Evolutionary conservation across 441 rosid genomes (phyloP), one percentile per base, ranked within the genome.

Genomic region (Pelargonium cotyledonis): DNA sequence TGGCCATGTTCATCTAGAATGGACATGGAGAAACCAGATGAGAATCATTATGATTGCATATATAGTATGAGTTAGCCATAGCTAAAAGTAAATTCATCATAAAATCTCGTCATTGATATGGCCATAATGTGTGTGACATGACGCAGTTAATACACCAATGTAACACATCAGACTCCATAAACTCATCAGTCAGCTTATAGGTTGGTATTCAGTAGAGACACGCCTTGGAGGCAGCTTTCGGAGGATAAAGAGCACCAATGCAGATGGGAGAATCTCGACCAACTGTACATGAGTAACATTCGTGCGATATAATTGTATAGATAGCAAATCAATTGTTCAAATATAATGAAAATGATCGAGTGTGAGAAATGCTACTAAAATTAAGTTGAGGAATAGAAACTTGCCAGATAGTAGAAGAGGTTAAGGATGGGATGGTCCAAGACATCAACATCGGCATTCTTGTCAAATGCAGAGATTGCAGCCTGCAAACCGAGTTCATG

Each of bases 151-250:
- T 31, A 31, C 38, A 31, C 15, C 60, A 15, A 53, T 16, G 18
- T 19, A 53, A 53, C 7, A 15, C 60, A 18, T 53, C 6, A 3
- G 38, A 31, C 38, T 31, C 38, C 38, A 31, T 6, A 31, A 31
- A 31, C 38, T 31, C 38, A 31, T 31, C 6, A 31, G 38, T 51
- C 57, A 51, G 1, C 6, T 51, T n/a, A 51, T 51, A 16, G 57
- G 57, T 51, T 51, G 57, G 57, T 51, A 51, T n/a, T 51, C 19
- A 51, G 7, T 9, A n/a, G 57, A n/a, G 57, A 51, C 57, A 5
- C 57, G 57, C 15, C 15, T 51, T 16, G 57, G 57, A n/a, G 57
- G 57, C 57, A 51, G 57, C 57, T 51, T 51, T n/a, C 57, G 18
- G 6, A 51, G 57, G 15, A 51, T 51, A 16, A 51, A n/a, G 15